phyloP scores from a whole-genome alignment of 371 early-diverging fungal genomes.

The Mortierella sp. region DNA sequence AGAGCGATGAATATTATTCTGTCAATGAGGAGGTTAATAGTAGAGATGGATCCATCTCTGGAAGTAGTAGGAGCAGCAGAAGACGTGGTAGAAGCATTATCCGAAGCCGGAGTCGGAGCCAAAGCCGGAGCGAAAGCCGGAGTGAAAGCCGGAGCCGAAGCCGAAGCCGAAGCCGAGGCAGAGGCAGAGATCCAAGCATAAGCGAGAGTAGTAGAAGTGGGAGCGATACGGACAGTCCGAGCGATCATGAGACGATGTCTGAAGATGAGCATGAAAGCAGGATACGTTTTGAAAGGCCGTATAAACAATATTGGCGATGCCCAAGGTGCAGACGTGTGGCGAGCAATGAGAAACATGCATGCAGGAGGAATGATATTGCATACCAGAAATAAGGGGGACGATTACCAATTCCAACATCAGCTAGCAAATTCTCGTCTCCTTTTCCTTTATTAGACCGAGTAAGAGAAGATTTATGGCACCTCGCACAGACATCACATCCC shows the following conservation, averaged over 20 bases:
- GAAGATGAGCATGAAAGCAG: not conserved
- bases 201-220: not conserved
- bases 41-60: not conserved
- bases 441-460: not conserved
- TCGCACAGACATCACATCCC: too few relatives aligned
- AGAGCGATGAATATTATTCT: not conserved
- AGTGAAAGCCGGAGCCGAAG: not conserved
- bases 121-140: not conserved
- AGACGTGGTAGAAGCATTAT: not conserved
- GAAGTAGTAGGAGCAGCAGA: not conserved
- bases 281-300: not conserved
- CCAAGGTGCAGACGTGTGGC: slow-evolving; percentile 1
- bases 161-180: not conserved
- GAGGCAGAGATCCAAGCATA: not conserved
- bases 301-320: not conserved
- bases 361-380: not conserved
- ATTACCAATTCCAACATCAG: not conserved
- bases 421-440: not conserved
- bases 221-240: not conserved
- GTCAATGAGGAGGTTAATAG: not conserved
- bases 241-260: not conserved
- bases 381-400: not conserved
- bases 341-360: not conserved
- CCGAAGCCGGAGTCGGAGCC: not conserved
- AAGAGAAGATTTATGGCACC: too few relatives aligned